Conservation (phyloP, 2,329 filamentous ascomycete species). For the Cryphonectria nitschkei region DNA sequence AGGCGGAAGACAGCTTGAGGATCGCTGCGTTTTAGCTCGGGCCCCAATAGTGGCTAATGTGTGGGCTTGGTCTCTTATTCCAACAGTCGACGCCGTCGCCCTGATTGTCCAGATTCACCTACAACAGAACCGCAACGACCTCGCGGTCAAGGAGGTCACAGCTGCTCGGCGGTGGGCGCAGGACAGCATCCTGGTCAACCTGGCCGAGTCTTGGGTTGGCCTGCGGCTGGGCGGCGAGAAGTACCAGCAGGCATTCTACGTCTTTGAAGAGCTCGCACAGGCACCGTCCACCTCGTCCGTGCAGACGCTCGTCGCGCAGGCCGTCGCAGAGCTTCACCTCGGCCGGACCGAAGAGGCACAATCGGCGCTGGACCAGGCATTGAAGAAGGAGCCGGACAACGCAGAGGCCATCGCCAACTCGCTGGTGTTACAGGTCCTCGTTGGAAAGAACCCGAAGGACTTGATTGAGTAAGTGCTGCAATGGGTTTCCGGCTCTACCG, state of each 20-base stretch:
- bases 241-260: conserved; percentile 96
- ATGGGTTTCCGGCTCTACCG: background rate
- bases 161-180: conserved; percentile 92
- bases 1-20: conserved; percentile 10
- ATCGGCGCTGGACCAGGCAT: conserved; percentile 77
- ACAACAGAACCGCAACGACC: conserved; percentile 86
- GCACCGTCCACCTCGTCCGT: conserved; percentile 79
- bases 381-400: conserved; percentile 72
- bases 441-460: conserved; percentile 71
- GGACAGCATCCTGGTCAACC: conserved; percentile 88
- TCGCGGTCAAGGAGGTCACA: conserved; percentile 86
- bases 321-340: conserved; percentile 88
- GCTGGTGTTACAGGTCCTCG: conserved; percentile 76
- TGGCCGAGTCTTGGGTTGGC: conserved; percentile 95
- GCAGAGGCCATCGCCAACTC: conserved; percentile 80
- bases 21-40: background rate
- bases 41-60: conserved; percentile 33
- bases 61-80: background rate
- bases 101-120: conserved; percentile 92
- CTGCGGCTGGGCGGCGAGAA: conserved; percentile 88
- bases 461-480: conserved; percentile 59
- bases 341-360: conserved; percentile 88
- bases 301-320: conserved; percentile 80
- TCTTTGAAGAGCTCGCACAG: conserved; percentile 94
- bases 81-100: conserved; percentile 72